A percentile compares a stretch with the other conserved stretches of the same genome.
These are phyloP conservation scores for Hibiscus tridactylites DNA, from an alignment of 345 rosid species.

Conservation along the genomic window DNA sequence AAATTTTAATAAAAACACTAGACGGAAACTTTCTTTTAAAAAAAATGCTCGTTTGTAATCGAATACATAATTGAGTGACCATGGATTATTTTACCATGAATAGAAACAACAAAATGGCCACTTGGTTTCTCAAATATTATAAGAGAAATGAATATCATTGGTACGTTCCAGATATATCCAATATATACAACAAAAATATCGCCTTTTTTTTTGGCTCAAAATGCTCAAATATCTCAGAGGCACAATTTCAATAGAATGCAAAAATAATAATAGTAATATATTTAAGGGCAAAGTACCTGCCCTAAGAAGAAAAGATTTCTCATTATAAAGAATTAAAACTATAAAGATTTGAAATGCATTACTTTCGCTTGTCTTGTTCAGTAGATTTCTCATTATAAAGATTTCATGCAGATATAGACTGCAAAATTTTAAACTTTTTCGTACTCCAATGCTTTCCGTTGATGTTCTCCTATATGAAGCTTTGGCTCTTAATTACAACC, in stretches of 20 bases:
- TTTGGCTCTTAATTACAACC: too few relatives aligned
- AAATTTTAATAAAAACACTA: too few relatives aligned
- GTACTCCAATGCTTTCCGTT: neutral
- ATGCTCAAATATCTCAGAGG: neutral
- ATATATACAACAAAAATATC: neutral
- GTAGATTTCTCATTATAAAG: too few relatives aligned
- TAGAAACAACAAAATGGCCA: neutral
- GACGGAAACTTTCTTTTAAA: too few relatives aligned
- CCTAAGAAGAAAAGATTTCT: too few relatives aligned
- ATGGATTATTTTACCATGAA: too few relatives aligned
- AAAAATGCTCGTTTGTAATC: too few relatives aligned
- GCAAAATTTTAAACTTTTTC: neutral
- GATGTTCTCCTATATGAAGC: neutral
- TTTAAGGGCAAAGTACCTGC: neutral
- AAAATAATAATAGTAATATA: neutral
- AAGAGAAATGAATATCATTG: neutral
- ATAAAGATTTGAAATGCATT: neutral
- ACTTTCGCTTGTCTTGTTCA: slow-evolving; percentile 4
- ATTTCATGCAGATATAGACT: neutral
- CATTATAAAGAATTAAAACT: too few relatives aligned
- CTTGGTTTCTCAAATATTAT: neutral
- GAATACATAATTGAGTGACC: too few relatives aligned
- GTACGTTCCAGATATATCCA: neutral
- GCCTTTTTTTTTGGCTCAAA: neutral
- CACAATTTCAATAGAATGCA: neutral